These are phyloP conservation scores for Botrytis byssoidea DNA, from an alignment of 2,329 filamentous ascomycete genomes.

Conservation along the genomic window DNA sequence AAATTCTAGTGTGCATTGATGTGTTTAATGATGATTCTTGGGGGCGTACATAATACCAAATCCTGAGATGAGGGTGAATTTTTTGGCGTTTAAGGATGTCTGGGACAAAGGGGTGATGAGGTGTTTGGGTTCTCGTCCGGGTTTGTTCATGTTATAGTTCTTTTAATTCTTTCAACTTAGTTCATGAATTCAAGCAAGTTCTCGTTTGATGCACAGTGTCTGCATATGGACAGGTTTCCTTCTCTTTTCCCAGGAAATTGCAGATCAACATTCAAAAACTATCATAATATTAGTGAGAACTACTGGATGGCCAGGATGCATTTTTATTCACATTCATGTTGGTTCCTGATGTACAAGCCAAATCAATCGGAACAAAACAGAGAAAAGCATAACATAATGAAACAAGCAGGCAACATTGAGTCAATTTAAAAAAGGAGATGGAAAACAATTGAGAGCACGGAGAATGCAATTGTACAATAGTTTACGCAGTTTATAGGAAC, in stretches of 20 bases:
- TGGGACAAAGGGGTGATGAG: background rate
- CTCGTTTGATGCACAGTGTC: background rate
- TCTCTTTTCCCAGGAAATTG: background rate
- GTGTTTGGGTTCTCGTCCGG: constrained; percentile 9
- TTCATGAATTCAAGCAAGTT: constrained; percentile 4
- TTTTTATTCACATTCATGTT: background rate
- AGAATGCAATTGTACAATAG: background rate
- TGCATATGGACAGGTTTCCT: background rate
- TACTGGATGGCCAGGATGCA: background rate
- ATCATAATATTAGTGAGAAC: background rate
- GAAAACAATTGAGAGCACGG: background rate
- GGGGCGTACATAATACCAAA: constrained; percentile 17
- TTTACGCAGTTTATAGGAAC: background rate
- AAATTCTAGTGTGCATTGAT: constrained; percentile 1
- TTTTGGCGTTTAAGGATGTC: constrained; percentile 1
- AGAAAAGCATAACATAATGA: no score
- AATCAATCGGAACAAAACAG: background rate
- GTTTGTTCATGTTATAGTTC: constrained; percentile 5
- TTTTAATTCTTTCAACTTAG: background rate
- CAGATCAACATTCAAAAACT: background rate
- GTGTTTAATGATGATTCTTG: constrained; percentile 12
- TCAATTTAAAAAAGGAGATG: background rate
- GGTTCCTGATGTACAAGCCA: background rate
- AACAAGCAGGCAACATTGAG: background rate
- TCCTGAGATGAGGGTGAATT: constrained; percentile 11